Evolutionary conservation across 305 asterid species (phyloP).

Genomic region (Salvia sclarea): DNA sequence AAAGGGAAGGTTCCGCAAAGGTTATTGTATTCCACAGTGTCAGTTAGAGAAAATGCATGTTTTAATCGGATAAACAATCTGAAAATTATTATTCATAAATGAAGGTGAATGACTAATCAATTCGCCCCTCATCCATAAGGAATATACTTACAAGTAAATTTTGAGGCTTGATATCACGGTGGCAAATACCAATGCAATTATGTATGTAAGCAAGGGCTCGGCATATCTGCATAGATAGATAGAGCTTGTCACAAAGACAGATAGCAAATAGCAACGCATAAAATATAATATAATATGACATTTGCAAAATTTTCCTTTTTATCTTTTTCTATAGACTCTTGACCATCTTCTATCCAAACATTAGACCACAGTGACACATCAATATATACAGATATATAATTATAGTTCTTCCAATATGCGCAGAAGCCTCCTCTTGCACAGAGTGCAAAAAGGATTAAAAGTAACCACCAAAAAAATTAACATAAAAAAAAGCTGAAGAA

Average conservation of each 20-base stretch:
- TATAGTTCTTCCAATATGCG: background rate
- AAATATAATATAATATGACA: slow-evolving; percentile 20
- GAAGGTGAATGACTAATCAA: slow-evolving; percentile 12
- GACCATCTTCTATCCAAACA: background rate
- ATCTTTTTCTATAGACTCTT: slow-evolving; percentile 8
- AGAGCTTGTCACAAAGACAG: slow-evolving; percentile 25
- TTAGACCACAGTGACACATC: slow-evolving; percentile 1
- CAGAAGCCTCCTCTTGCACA: slow-evolving; percentile 16
- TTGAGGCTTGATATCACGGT: slow-evolving; percentile 98
- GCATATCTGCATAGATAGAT: slow-evolving; percentile 71
- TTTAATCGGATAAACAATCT: background rate
- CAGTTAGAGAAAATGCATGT: background rate
- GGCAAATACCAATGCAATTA: slow-evolving; percentile 92
- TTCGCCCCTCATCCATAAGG: slow-evolving; percentile 25
- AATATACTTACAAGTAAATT: slow-evolving; percentile 78
- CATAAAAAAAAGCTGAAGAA: background rate
- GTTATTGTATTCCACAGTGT: background rate
- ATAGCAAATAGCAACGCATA: slow-evolving; percentile 18
- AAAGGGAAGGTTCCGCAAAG: background rate
- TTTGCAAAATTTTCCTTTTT: background rate
- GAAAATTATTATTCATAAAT: background rate
- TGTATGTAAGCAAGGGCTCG: slow-evolving; percentile 96
- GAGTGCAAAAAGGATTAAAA: background rate
- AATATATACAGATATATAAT: slow-evolving; percentile 6
- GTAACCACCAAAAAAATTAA: background rate